Percentiles rank a stretch among this genome's conserved stretches.
Evolutionary conservation across 257 asterid genomes (phyloP).

Genomic region (Lavandula angustifolia): DNA sequence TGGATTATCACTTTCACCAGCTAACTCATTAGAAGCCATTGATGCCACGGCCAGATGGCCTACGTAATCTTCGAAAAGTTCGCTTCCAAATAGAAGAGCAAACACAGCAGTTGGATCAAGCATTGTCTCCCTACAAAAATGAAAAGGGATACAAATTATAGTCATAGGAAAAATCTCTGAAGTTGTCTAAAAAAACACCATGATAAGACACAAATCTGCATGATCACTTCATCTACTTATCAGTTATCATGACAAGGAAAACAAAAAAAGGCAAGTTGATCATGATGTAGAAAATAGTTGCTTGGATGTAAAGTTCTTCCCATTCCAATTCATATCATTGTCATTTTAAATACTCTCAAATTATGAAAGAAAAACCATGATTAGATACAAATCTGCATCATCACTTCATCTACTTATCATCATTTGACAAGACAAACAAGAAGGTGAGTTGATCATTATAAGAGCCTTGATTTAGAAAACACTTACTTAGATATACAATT

Average conservation of each 20-base stretch:
- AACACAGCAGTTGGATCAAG: constrained; percentile 93
- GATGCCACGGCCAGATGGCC: constrained; percentile 88
- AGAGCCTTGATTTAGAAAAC: not conserved
- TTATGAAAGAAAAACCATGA: not conserved
- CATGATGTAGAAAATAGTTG: too few relatives aligned
- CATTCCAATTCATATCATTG: not conserved
- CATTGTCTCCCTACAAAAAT: constrained; percentile 64
- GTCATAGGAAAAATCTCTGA: not conserved
- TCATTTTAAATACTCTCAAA: not conserved
- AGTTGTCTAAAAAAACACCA: too few relatives aligned
- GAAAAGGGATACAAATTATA: not conserved
- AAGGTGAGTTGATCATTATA: too few relatives aligned
- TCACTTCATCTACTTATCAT: not conserved
- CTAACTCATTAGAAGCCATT: constrained; percentile 80
- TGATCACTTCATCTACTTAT: not conserved
- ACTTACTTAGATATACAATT: constrained; percentile 66
- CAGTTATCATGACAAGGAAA: too few relatives aligned
- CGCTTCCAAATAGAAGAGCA: constrained; percentile 93
- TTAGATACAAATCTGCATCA: not conserved
- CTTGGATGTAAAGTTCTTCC: too few relatives aligned
- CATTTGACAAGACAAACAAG: too few relatives aligned
- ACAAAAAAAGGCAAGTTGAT: too few relatives aligned
- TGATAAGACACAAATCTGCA: not conserved
- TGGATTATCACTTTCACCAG: constrained; percentile 53
- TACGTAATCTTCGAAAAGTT: constrained; percentile 80